These are phyloP conservation scores for Naumovozyma baii DNA, from an alignment of 805 yeast genomes.

Conservation along the genomic window DNA sequence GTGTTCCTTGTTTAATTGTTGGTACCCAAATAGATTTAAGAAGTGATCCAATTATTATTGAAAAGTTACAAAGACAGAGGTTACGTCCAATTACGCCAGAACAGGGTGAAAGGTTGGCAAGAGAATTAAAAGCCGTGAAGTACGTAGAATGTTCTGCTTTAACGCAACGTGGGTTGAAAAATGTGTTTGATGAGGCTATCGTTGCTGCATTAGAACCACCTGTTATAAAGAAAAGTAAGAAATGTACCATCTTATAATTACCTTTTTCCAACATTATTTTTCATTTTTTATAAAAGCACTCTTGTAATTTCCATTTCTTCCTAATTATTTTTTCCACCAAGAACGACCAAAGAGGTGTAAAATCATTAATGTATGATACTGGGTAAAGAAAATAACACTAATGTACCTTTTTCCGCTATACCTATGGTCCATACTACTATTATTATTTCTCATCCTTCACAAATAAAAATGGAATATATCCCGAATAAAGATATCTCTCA, in stretches of 20 bases:
- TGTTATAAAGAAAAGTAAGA: constrained; percentile 65
- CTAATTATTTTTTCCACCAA: neutral
- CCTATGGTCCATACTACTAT: no score
- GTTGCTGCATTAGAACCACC: constrained; percentile 98
- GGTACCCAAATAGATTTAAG: constrained; percentile 96
- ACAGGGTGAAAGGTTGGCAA: constrained; percentile 86
- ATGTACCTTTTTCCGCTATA: no score
- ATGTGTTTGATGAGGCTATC: constrained; percentile 97
- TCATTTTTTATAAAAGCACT: neutral
- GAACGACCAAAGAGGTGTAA: no score
- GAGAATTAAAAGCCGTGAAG: constrained; percentile 89
- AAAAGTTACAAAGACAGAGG: constrained; percentile 83
- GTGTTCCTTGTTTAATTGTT: constrained; percentile 91
- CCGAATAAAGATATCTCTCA: neutral
- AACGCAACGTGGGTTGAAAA: constrained; percentile 92
- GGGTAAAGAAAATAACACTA: no score
- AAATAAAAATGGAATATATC: neutral
- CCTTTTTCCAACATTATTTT: neutral
- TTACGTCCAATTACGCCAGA: constrained; percentile 58
- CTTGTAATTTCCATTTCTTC: neutral
- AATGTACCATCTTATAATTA: constrained; percentile 66
- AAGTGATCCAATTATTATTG: constrained; percentile 83
- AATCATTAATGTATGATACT: no score
- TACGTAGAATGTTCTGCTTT: constrained; percentile 97
- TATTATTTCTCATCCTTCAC: neutral